phyloP scores from a whole-genome alignment of 2,329 filamentous ascomycete genomes.

The Thyridium curvatum region DNA sequence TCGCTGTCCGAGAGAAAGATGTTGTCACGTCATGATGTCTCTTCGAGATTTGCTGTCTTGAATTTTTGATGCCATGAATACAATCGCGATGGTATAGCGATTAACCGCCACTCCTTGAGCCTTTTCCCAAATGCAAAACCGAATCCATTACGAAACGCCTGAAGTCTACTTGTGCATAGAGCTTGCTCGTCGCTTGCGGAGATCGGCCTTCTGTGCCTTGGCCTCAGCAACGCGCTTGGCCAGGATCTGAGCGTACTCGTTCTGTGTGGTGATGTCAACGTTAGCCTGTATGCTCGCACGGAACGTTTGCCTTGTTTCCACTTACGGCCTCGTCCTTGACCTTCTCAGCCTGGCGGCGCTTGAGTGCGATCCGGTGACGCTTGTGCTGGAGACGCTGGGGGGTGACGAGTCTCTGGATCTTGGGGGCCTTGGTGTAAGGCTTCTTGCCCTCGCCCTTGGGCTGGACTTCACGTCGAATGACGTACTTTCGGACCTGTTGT shows the following conservation, averaged over 20 bases:
- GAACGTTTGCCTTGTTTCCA: too few relatives aligned
- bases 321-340: conserved; percentile 96
- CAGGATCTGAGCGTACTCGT: conserved; percentile 93
- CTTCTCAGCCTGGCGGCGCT: conserved; percentile 95
- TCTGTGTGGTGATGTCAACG: conserved; percentile 42
- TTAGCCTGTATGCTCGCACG: too few relatives aligned
- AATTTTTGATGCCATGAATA: conserved; percentile 11
- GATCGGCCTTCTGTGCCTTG: conserved; percentile 88
- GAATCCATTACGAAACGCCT: conserved; percentile 3
- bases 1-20: too few relatives aligned
- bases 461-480: conserved; percentile 97
- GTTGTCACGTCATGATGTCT: too few relatives aligned
- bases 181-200: conserved; percentile 93
- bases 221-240: conserved; percentile 96
- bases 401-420: conserved; percentile 99
- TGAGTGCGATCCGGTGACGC: conserved; percentile 95
- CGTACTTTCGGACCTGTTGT: conserved; percentile 92
- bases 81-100: conserved; percentile 8
- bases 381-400: conserved; percentile 99
- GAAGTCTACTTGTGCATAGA: conserved; percentile 79
- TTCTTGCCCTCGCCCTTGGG: conserved; percentile 97
- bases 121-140: conserved; percentile 3
- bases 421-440: conserved; percentile 99
- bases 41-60: conserved; percentile 1
- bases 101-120: conserved; percentile 3